Evolutionary conservation across 345 rosid genomes (phyloP), one percentile per base, ranked within the genome.

Genomic region (Turritis glabra): DNA sequence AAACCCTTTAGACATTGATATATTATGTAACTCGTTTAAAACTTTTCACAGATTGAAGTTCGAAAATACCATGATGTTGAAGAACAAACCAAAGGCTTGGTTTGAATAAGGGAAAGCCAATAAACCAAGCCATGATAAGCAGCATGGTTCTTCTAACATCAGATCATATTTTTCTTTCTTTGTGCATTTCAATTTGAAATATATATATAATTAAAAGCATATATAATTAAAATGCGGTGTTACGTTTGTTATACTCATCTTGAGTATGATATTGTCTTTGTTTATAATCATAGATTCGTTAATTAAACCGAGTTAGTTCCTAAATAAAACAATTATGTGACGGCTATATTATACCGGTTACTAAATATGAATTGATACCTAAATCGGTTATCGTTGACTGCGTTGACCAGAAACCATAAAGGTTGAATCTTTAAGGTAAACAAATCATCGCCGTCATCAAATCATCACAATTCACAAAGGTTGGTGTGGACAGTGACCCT

Each of bases 401-500:
- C 13, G 61, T 54, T 69, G 46, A 58, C 74, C 58, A 47, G 8
- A 46, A 59, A 47, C 21, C 56, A 70, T 3, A 46, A 67, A 7
- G 65, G 19, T 62, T 25, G 6, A 8, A 51, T 40, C 48, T 38
- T 38, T 14, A 60, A 60, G 22, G 51, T 26, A 43, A 17, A 54
- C 27, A 54, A 19, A 21, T 63, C 61, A n/a, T 72, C 29, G 4
- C 50, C 18, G 47, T 27, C 69, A 37, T 6, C 69, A 30, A 63
- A 47, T 41, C 65, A 51, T 40, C 41, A 72, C 54, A 50, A 27
- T 46, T 40, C 64, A 46, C 52, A 66, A 57, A 74, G 71, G 75
- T 70, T 77, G 66, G 71, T 63, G 79, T 27, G 40, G 57, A 62
- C 21, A 22, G 52, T 69, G 75, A 69, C 71, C 71, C 46, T 53